Evolutionary conservation across 768 basidiomycete species (phyloP), one percentile per base, ranked within the genome.

Genomic region (Boletus rubescentipes): DNA sequence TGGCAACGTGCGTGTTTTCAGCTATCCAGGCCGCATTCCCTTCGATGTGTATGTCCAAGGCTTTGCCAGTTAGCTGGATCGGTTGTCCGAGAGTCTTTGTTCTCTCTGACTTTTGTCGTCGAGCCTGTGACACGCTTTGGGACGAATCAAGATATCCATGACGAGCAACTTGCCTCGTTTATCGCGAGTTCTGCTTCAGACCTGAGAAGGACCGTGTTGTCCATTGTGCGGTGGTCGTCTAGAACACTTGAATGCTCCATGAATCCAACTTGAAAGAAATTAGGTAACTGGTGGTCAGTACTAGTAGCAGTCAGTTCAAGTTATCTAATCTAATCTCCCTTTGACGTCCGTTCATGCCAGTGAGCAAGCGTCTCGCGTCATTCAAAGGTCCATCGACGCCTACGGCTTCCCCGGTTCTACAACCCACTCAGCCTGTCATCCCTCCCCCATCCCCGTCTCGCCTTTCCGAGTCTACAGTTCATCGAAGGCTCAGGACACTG

Each of bases 371-470:
- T 41, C 75, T 92, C 18, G 82, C 87, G 34, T 93, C 91, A 0
- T 91, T 93, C 70, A 79, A 79, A 57, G 86, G 88, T 8, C 91
- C 91, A 1, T 92, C 91, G 11, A 84, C 87, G 2, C 91, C 91
- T 0, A 77, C 82, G 2, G 65, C 86, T 0, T 84, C 86, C 0
- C 90, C 91, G 14, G 83, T 82, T 10, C 71, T 72, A 59, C 76
- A 69, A 48, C 74, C 70, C 51, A 65, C 69, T 37, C 65, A 71
- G 32, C 74, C 69, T 32, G 60, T 49, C 39, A 59, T 80, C 46
- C 79, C 49, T 9, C 57, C 58, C 69, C 79, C 50, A 1, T 81
- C 83, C 16, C 73, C 75, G 49, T 77, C 71, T 18, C 68, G 72
- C 23, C 43, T 61, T 11, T 61, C 72, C 43, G 93, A 94, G 66